Conservation (phyloP, 2,329 filamentous ascomycete genomes). For the Emergomyces orientalis region DNA sequence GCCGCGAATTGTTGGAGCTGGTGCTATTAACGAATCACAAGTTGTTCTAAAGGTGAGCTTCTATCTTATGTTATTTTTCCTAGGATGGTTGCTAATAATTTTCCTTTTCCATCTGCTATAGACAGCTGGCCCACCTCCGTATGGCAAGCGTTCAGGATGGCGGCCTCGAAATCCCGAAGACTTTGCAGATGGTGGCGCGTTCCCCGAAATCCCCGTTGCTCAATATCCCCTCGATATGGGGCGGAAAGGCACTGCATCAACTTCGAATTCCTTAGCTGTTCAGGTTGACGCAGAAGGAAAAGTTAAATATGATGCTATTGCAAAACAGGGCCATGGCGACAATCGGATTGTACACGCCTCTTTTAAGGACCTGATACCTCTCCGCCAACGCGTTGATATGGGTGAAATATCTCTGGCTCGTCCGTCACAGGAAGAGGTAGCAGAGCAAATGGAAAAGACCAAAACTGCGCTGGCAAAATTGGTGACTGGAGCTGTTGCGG, state of each 20-base stretch:
- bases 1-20: conserved; percentile 69
- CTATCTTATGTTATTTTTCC: background rate
- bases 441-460: conserved; percentile 75
- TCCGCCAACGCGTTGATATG: conserved; percentile 84
- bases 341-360: conserved; percentile 82
- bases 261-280: conserved; percentile 80
- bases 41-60: conserved; percentile 61
- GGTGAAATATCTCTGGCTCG: conserved; percentile 82
- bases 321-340: conserved; percentile 75
- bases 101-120: conserved; percentile 24
- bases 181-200: conserved; percentile 92
- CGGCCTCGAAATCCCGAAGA: conserved; percentile 80
- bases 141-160: conserved; percentile 83
- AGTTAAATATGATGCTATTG: conserved; percentile 94
- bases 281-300: conserved; percentile 87
- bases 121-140: conserved; percentile 75
- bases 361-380: conserved; percentile 92
- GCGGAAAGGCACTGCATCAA: conserved; percentile 55
- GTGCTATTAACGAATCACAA: conserved; percentile 74
- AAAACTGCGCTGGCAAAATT: conserved; percentile 74
- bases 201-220: conserved; percentile 84
- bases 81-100: conserved; percentile 12
- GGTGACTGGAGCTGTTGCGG: conserved; percentile 74
- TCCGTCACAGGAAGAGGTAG: conserved; percentile 75
- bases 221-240: conserved; percentile 97